Evolutionary conservation across 176 grass and related monocot genomes (phyloP).

Genomic region (Bothriochloa decipiens): DNA sequence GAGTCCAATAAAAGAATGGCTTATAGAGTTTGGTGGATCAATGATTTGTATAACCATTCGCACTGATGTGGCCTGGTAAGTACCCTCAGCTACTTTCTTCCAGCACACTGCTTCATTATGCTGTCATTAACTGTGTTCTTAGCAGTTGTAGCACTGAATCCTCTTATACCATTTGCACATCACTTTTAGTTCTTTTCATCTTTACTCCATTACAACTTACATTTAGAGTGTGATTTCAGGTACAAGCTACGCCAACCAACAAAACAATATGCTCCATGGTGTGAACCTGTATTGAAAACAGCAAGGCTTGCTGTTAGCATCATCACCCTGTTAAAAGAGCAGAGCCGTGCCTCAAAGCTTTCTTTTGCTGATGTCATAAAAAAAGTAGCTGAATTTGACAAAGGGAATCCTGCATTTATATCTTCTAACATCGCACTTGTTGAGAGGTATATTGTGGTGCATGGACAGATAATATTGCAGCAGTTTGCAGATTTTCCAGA

Average conservation of each 20-base stretch:
- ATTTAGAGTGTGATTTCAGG: constrained; percentile 66
- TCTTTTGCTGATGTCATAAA: constrained; percentile 85
- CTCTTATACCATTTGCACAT: neutral
- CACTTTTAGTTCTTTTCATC: constrained; percentile 22
- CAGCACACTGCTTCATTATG: constrained; percentile 15
- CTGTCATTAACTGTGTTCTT: constrained; percentile 10
- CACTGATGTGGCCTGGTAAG: constrained; percentile 93
- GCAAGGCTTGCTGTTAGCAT: constrained; percentile 87
- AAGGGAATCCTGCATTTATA: constrained; percentile 66
- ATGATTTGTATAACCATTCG: constrained; percentile 96
- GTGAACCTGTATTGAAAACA: constrained; percentile 89
- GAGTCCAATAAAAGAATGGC: constrained; percentile 96
- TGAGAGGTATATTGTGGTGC: constrained; percentile 91
- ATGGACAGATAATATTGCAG: constrained; percentile 94
- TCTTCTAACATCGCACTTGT: constrained; percentile 68
- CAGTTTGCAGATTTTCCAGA: constrained; percentile 97
- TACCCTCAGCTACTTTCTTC: constrained; percentile 20
- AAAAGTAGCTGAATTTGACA: constrained; percentile 77
- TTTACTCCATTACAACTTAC: constrained; percentile 26
- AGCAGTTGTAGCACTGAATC: constrained; percentile 16
- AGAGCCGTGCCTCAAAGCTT: constrained; percentile 86
- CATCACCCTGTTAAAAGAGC: constrained; percentile 90
- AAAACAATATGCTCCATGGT: constrained; percentile 92
- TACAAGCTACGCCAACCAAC: constrained; percentile 85
- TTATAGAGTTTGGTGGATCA: constrained; percentile 93